These are phyloP conservation scores for Microascus cirrosus DNA, from an alignment of 2,329 filamentous ascomycete species.

Conservation along the genomic window DNA sequence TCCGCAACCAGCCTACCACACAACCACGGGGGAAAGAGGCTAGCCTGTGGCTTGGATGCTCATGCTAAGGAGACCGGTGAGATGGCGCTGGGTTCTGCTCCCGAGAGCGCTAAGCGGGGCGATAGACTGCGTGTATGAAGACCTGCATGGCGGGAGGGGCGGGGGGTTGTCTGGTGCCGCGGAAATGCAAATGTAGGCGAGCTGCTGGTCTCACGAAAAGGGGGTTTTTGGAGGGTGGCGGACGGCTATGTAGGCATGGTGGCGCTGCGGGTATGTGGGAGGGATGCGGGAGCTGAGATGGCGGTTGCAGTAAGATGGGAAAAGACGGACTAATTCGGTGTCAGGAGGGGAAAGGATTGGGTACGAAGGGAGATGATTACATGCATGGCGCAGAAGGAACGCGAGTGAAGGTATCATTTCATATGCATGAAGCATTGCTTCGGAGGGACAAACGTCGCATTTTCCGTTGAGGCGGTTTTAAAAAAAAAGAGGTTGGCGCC, in stretches of 20 bases:
- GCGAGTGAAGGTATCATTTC: not conserved
- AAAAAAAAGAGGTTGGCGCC: not conserved
- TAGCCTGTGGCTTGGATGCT: not conserved
- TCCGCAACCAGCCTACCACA: too few species aligned
- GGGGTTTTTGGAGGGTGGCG: not conserved
- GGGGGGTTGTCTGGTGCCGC: too few species aligned
- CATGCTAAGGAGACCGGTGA: not conserved
- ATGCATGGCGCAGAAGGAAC: not conserved
- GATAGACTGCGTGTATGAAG: not conserved
- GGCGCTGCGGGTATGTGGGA: not conserved
- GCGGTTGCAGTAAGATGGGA: not conserved
- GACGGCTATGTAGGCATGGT: not conserved
- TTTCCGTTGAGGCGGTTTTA: not conserved
- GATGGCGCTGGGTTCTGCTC: not conserved
- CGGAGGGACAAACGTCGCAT: not conserved
- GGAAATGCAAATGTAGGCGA: not conserved
- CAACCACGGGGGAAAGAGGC: not conserved
- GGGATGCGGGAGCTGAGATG: not conserved
- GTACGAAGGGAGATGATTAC: not conserved
- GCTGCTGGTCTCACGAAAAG: too few species aligned
- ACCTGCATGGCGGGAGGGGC: not conserved
- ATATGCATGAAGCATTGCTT: not conserved
- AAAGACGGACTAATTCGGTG: not conserved
- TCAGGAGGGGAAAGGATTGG: not conserved
- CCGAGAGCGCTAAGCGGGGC: too few species aligned